phyloP scores from a whole-genome alignment of 768 basidiomycete species.

The Termitomyces sp. region DNA sequence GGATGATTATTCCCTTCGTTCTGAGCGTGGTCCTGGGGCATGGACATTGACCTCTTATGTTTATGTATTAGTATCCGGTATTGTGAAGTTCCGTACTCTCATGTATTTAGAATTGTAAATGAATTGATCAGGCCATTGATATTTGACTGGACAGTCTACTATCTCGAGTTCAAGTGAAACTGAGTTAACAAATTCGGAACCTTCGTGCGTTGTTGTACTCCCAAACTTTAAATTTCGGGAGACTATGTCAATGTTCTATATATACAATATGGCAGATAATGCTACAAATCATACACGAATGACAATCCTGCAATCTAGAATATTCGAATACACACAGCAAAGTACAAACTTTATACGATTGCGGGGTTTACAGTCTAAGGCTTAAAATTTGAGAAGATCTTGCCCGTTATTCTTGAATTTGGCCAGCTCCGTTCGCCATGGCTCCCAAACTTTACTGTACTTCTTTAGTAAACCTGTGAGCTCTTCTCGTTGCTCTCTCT shows the following conservation, averaged over 20 bases:
- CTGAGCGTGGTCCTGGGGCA: conserved; percentile 60
- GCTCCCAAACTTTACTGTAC: conserved; percentile 83
- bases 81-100: not conserved
- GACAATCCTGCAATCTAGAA: not conserved
- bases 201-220: too few species aligned
- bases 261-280: not conserved
- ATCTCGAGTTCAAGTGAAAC: too few species aligned
- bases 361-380: not conserved
- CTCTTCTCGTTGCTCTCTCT: conserved; percentile 86
- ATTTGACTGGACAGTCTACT: too few species aligned
- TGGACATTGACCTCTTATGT: conserved; percentile 34
- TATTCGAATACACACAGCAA: not conserved
- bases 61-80: not conserved
- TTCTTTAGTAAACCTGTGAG: conserved; percentile 69
- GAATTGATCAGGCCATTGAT: too few species aligned
- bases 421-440: conserved; percentile 75
- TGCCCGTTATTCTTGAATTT: conserved; percentile 72
- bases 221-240: not conserved
- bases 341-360: not conserved
- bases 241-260: not conserved
- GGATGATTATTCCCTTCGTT: conserved; percentile 68
- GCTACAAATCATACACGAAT: not conserved
- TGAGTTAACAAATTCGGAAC: too few species aligned
- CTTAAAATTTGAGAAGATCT: conserved; percentile 34
- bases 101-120: not conserved